phyloP scores from a whole-genome alignment of 2,329 filamentous ascomycete species.

The Colletotrichum phormii region DNA sequence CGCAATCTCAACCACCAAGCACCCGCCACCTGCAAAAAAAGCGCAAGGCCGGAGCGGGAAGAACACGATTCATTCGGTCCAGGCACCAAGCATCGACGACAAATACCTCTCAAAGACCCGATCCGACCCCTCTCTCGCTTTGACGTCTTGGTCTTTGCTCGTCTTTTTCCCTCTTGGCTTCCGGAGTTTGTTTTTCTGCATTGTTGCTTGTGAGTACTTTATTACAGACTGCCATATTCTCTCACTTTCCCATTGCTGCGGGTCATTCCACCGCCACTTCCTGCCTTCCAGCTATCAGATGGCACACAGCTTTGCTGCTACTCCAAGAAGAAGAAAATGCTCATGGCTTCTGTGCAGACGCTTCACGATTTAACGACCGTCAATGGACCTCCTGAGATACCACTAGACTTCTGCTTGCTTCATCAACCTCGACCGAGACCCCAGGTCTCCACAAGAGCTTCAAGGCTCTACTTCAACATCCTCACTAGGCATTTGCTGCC shows the following conservation, averaged over 20 bases:
- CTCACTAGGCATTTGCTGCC: neutral
- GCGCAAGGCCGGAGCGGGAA: constrained; percentile 18
- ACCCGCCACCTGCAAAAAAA: constrained; percentile 13
- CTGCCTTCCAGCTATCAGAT: neutral
- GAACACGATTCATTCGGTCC: neutral
- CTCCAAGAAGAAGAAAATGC: neutral
- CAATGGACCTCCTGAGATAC: constrained; percentile 52
- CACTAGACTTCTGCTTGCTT: constrained; percentile 43
- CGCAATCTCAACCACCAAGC: neutral
- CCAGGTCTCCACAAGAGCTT: constrained; percentile 1
- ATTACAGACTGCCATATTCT: neutral
- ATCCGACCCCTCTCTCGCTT: constrained; percentile 15
- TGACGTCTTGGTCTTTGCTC: constrained; percentile 12
- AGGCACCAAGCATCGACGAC: constrained; percentile 14
- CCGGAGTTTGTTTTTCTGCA: constrained; percentile 37
- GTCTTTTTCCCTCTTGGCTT: constrained; percentile 28
- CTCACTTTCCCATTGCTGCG: constrained; percentile 3
- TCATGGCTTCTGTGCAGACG: constrained; percentile 26
- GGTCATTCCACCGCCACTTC: neutral
- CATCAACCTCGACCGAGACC: neutral
- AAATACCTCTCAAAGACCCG: constrained; percentile 1
- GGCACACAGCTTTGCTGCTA: neutral
- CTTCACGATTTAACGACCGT: constrained; percentile 46
- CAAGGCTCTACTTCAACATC: neutral
- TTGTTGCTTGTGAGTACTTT: constrained; percentile 30